A percentile compares a stretch with the other conserved stretches of the same genome.
phyloP scores from a whole-genome alignment of 352 stramenopile genomes.

The Phytophthora parvispora region DNA sequence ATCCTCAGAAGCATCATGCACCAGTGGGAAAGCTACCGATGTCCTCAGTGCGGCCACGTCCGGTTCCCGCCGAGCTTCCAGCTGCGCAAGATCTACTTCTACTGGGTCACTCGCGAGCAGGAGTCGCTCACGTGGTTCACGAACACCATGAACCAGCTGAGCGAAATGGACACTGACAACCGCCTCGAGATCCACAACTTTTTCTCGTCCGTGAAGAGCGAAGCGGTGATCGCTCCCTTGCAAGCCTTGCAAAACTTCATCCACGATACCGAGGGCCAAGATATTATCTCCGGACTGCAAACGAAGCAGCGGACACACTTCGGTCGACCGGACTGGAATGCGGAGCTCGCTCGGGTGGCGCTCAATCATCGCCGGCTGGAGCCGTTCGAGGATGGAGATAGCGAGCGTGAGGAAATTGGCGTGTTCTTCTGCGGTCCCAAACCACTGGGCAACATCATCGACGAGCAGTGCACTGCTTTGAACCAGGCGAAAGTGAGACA shows the following conservation, averaged over 20 bases:
- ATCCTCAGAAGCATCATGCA: slow-evolving; percentile 79
- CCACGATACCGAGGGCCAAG: slow-evolving; percentile 66
- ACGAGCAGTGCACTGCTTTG: slow-evolving; percentile 66
- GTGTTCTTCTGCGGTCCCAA: slow-evolving; percentile 87
- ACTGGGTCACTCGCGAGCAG: slow-evolving; percentile 85
- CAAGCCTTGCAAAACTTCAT: slow-evolving; percentile 84
- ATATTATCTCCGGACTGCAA: slow-evolving; percentile 78
- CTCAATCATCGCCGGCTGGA: slow-evolving; percentile 50
- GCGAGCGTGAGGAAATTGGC: slow-evolving; percentile 69
- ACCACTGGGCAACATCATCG: slow-evolving; percentile 60
- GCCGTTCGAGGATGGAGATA: slow-evolving; percentile 23
- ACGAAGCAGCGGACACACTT: slow-evolving; percentile 85
- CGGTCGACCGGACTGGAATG: slow-evolving; percentile 79
- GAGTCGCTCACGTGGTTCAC: slow-evolving; percentile 82
- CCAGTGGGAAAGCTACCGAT: slow-evolving; percentile 70
- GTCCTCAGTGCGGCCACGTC: slow-evolving; percentile 59
- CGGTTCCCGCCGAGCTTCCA: slow-evolving; percentile 75
- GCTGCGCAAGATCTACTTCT: slow-evolving; percentile 88
- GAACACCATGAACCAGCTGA: slow-evolving; percentile 87
- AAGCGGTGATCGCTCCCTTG: slow-evolving; percentile 65
- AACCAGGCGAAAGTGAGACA: slow-evolving; percentile 56
- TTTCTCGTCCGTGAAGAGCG: slow-evolving; percentile 77
- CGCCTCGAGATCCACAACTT: slow-evolving; percentile 89
- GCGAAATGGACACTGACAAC: slow-evolving; percentile 75
- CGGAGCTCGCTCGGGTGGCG: slow-evolving; percentile 67